phyloP scores from a whole-genome alignment of 2,329 filamentous ascomycete genomes.

The Ascochyta lentis region DNA sequence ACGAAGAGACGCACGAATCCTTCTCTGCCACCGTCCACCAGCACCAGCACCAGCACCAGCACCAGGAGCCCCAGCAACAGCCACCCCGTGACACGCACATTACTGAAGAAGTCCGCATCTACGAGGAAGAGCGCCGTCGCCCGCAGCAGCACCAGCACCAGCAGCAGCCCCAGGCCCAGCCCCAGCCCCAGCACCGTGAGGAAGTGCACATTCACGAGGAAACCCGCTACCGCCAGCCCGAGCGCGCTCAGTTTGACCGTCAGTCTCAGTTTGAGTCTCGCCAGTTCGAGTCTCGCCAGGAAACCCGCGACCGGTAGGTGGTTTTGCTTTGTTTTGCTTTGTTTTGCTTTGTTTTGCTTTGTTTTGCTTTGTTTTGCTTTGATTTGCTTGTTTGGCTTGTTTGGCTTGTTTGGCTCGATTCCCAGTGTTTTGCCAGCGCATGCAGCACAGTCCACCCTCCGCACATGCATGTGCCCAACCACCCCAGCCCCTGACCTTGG shows the following conservation, averaged over 20 bases:
- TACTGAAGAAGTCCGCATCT: slow-evolving; percentile 88
- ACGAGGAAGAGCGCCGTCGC: slow-evolving; percentile 78
- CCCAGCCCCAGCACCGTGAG: slow-evolving; percentile 41
- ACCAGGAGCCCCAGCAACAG: slow-evolving; percentile 26
- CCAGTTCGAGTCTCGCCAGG: slow-evolving; percentile 31
- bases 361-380: slow-evolving; percentile 21
- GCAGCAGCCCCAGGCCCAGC: too few relatives aligned
- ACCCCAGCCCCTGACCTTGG: slow-evolving; percentile 46
- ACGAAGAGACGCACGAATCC: slow-evolving; percentile 73
- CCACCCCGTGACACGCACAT: slow-evolving; percentile 63
- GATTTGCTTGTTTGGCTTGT: too few relatives aligned
- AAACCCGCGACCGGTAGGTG: slow-evolving; percentile 37
- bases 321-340: slow-evolving; percentile 18
- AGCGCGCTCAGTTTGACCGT: slow-evolving; percentile 37
- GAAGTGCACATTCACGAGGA: slow-evolving; percentile 46
- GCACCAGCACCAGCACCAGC: slow-evolving; percentile 48
- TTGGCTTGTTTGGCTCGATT: background rate
- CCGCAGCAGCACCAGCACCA: slow-evolving; percentile 45
- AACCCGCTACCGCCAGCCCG: slow-evolving; percentile 37
- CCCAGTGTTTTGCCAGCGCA: slow-evolving; percentile 37
- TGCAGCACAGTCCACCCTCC: slow-evolving; percentile 39
- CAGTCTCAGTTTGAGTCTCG: slow-evolving; percentile 14
- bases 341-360: slow-evolving; percentile 13
- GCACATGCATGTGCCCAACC: slow-evolving; percentile 22
- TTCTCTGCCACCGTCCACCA: slow-evolving; percentile 57